These are phyloP conservation scores for Vickermania ingenoplastis DNA, from an alignment of 208 protist genomes.

Conservation along the genomic window DNA sequence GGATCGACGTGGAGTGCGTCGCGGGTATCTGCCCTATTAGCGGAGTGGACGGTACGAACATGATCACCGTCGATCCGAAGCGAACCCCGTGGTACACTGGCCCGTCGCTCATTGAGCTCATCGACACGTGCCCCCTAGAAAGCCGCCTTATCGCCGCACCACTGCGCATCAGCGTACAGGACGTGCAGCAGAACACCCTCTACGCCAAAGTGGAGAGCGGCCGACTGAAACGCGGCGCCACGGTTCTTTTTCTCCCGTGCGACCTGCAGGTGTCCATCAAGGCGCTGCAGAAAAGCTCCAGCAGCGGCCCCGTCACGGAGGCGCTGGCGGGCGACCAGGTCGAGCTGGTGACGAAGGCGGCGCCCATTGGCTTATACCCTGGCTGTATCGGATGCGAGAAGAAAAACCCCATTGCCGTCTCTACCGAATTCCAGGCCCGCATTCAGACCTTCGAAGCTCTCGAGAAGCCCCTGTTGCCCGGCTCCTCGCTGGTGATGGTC, in stretches of 20 bases:
- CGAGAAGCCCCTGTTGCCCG: conserved; percentile 53
- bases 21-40: conserved; percentile 73
- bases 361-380: conserved; percentile 42
- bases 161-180: conserved; percentile 67
- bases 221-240: conserved; percentile 27
- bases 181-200: conserved; percentile 43
- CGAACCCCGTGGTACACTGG: conserved; percentile 70
- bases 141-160: conserved; percentile 50
- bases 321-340: conserved; percentile 73
- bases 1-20: conserved; percentile 58
- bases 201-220: conserved; percentile 78
- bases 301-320: conserved; percentile 34
- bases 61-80: conserved; percentile 15
- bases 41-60: conserved; percentile 65
- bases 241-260: conserved; percentile 44
- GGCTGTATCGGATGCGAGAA: conserved; percentile 56
- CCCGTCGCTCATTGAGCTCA: conserved; percentile 46
- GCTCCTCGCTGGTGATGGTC: conserved; percentile 52
- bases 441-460: conserved; percentile 70
- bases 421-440: conserved; percentile 70
- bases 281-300: conserved; percentile 51
- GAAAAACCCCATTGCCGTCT: conserved; percentile 12
- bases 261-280: conserved; percentile 44
- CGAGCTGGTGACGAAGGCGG: conserved; percentile 40
- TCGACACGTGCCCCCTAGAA: conserved; percentile 65